These are phyloP conservation scores for Coprinopsis cinerea DNA, from an alignment of 768 basidiomycete species.

Conservation along the genomic window DNA sequence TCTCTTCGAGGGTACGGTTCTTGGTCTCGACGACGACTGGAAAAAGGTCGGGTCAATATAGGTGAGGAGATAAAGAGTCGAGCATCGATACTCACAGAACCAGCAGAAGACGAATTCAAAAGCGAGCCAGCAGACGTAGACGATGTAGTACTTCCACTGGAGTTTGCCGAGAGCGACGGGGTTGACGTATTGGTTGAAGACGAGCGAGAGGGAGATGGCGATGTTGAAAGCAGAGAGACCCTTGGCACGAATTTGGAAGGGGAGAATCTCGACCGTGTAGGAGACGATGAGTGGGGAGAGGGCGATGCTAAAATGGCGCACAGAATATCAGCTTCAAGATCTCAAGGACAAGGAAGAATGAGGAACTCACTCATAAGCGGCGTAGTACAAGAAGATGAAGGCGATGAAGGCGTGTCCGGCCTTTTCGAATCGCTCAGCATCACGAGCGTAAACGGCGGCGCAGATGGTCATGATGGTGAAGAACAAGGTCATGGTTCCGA, in stretches of 20 bases:
- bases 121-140: constrained; percentile 66
- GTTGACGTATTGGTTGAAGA: constrained; percentile 89
- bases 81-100: constrained; percentile 35
- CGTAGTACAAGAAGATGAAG: constrained; percentile 82
- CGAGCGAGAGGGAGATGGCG: constrained; percentile 67
- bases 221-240: constrained; percentile 82
- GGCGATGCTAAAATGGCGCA: constrained; percentile 41
- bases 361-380: constrained; percentile 60
- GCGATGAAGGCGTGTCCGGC: constrained; percentile 72
- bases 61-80: constrained; percentile 1
- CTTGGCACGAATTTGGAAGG: constrained; percentile 78
- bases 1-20: constrained; percentile 72
- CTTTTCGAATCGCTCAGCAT: constrained; percentile 23
- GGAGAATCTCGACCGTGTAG: constrained; percentile 87
- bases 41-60: constrained; percentile 1
- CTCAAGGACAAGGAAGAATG: background rate
- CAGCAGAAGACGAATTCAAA: constrained; percentile 62
- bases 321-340: background rate
- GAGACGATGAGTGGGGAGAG: constrained; percentile 84
- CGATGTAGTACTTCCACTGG: constrained; percentile 76
- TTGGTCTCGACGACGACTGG: constrained; percentile 62
- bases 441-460: constrained; percentile 49
- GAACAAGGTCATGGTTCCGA: constrained; percentile 54
- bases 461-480: constrained; percentile 66
- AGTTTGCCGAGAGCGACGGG: constrained; percentile 63